Percentiles rank a stretch among this genome's conserved stretches.
Evolutionary conservation across 1,139 yeast species (phyloP).

Genomic region (Nakaseomyces nivariensis): DNA sequence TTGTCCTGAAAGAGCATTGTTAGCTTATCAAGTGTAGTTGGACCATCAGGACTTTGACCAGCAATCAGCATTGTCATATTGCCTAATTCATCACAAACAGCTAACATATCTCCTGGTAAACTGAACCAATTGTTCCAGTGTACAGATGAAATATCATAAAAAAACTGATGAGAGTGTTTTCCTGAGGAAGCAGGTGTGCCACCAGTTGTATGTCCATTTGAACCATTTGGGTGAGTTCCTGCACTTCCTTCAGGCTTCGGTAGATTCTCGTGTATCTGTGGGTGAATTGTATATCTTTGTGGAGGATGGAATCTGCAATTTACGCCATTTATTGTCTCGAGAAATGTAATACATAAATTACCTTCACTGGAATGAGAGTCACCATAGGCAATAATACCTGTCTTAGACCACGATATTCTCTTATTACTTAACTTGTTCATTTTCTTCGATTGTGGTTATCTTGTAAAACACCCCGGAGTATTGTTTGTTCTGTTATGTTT

Average conservation of each 20-base stretch:
- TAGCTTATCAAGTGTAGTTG: slow-evolving; percentile 27
- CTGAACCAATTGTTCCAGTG: slow-evolving; percentile 31
- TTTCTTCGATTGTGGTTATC: not conserved
- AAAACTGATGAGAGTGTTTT: slow-evolving; percentile 16
- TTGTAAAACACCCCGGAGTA: not conserved
- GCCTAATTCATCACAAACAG: slow-evolving; percentile 30
- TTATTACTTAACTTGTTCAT: not conserved
- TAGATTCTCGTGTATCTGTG: slow-evolving; percentile 23
- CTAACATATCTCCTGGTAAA: slow-evolving; percentile 29
- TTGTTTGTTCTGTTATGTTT: not conserved
- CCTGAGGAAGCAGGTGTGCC: slow-evolving; percentile 7
- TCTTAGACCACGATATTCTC: slow-evolving; percentile 28
- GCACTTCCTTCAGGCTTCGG: not conserved
- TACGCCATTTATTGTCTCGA: slow-evolving; percentile 29
- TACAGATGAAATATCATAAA: slow-evolving; percentile 23
- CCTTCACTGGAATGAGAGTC: slow-evolving; percentile 25
- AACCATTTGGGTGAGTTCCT: slow-evolving; percentile 6
- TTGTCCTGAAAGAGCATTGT: slow-evolving; percentile 30
- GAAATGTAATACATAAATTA: slow-evolving; percentile 27
- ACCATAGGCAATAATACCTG: slow-evolving; percentile 29
- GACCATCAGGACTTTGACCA: slow-evolving; percentile 29
- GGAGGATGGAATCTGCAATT: slow-evolving; percentile 31
- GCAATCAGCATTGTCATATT: slow-evolving; percentile 28
- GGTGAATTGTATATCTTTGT: slow-evolving; percentile 25
- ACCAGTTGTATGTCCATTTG: slow-evolving; percentile 3